These are phyloP conservation scores for Rosa multiflora DNA, from an alignment of 306 rosid species.

Conservation along the genomic window DNA sequence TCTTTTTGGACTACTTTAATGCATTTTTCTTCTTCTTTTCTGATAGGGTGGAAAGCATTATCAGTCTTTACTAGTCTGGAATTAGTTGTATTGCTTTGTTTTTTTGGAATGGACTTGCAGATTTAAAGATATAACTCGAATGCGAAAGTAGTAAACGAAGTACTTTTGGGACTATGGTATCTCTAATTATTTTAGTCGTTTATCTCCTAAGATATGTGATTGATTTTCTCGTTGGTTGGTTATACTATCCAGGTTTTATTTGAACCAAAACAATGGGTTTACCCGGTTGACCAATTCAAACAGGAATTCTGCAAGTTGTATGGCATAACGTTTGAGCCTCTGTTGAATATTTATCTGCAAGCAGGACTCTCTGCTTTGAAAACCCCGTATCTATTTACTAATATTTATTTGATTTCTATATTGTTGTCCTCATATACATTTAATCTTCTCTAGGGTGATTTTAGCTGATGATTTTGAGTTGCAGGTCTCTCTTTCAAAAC, in stretches of 20 bases:
- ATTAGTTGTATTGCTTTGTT: not conserved
- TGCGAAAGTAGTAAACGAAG: not conserved
- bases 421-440: slow-evolving; percentile 3
- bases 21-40: not conserved
- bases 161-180: not conserved
- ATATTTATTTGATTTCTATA: not conserved
- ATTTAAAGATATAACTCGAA: not conserved
- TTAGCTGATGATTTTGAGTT: not conserved
- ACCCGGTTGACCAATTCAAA: slow-evolving; percentile 77
- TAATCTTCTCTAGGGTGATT: not conserved
- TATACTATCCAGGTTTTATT: slow-evolving; percentile 69
- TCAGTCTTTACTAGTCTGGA: slow-evolving; percentile 3
- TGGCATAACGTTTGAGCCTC: slow-evolving; percentile 93
- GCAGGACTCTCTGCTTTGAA: slow-evolving; percentile 96
- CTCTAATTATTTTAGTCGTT: not conserved
- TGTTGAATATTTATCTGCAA: slow-evolving; percentile 87
- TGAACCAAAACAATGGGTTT: slow-evolving; percentile 92
- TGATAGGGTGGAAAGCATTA: slow-evolving; percentile 5
- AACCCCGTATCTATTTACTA: slow-evolving; percentile 77
- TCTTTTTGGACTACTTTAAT: slow-evolving; percentile 6
- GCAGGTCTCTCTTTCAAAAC: slow-evolving; percentile 27
- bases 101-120: not conserved
- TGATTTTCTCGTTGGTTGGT: slow-evolving; percentile 5
- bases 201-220: not conserved
- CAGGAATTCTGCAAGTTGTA: slow-evolving; percentile 97